Evolutionary conservation across 202 grass and related monocot species (phyloP).

Genomic region (Bolboschoenoplectus hybrid): DNA sequence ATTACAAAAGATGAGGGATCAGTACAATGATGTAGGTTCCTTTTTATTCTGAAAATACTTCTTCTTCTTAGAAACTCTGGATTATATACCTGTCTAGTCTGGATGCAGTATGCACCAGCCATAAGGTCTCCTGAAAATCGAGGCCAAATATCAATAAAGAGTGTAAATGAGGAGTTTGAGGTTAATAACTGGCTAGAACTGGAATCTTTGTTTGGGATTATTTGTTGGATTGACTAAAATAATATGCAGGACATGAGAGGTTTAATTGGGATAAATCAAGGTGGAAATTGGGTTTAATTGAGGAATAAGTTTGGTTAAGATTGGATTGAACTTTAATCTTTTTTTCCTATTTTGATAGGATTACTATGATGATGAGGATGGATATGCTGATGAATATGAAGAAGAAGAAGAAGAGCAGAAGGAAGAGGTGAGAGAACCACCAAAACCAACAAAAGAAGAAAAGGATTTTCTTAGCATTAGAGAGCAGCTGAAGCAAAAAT

Average conservation of each 20-base stretch:
- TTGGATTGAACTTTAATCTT: background rate
- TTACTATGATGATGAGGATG: constrained; percentile 40
- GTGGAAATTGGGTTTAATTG: background rate
- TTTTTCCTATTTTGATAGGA: constrained; percentile 16
- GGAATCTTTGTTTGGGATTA: background rate
- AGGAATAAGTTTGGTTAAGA: background rate
- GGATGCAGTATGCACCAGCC: background rate
- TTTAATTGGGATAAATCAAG: constrained; percentile 21
- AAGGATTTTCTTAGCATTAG: constrained; percentile 34
- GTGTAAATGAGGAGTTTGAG: background rate
- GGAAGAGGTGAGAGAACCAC: constrained; percentile 13
- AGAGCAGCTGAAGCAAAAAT: constrained; percentile 33
- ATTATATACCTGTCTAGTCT: constrained; percentile 3
- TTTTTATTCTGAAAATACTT: background rate
- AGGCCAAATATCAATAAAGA: background rate
- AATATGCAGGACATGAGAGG: background rate
- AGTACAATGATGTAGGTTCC: constrained; percentile 1
- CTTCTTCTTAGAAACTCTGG: background rate
- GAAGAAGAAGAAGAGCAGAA: constrained; percentile 33
- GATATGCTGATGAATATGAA: constrained; percentile 39
- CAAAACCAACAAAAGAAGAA: constrained; percentile 40
- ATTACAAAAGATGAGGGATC: constrained; percentile 35
- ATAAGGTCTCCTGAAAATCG: background rate
- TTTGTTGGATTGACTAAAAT: background rate
- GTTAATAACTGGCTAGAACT: background rate